Conservation (phyloP, 768 basidiomycete genomes). For the Jaapia argillacea region DNA sequence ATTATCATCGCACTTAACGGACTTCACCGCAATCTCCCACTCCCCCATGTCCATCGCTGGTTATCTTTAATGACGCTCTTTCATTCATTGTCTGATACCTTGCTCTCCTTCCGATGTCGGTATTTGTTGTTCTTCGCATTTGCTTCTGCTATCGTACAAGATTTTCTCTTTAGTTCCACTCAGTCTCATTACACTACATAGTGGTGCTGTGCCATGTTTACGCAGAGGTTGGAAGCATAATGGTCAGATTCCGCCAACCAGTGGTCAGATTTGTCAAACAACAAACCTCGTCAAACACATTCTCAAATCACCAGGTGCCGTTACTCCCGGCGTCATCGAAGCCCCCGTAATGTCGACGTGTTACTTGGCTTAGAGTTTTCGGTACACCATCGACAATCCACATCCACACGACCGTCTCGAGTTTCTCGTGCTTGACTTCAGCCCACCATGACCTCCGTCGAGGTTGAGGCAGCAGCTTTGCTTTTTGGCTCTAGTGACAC, state of each 20-base stretch:
- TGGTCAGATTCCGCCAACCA: too few relatives aligned
- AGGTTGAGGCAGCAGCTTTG: constrained; percentile 68
- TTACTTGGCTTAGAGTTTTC: too few relatives aligned
- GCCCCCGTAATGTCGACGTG: too few relatives aligned
- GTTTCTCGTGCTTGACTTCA: too few relatives aligned
- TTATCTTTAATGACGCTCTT: neutral
- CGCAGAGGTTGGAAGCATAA: too few relatives aligned
- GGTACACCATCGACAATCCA: too few relatives aligned
- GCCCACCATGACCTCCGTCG: constrained; percentile 41
- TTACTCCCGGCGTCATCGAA: too few relatives aligned
- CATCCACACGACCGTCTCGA: too few relatives aligned
- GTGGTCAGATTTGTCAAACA: too few relatives aligned
- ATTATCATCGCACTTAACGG: neutral
- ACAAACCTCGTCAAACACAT: too few relatives aligned
- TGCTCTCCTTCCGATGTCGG: neutral
- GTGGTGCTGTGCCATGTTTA: neutral
- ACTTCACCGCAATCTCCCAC: neutral
- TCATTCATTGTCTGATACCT: neutral
- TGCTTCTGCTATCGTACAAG: neutral
- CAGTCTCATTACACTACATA: too few relatives aligned
- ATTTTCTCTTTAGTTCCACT: neutral
- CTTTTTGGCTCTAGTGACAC: constrained; percentile 67
- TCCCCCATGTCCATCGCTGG: neutral
- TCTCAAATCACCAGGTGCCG: too few relatives aligned
- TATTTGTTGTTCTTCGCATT: neutral